Conservation (phyloP, 768 basidiomycete genomes). For the Pleurotus pulmonarius region DNA sequence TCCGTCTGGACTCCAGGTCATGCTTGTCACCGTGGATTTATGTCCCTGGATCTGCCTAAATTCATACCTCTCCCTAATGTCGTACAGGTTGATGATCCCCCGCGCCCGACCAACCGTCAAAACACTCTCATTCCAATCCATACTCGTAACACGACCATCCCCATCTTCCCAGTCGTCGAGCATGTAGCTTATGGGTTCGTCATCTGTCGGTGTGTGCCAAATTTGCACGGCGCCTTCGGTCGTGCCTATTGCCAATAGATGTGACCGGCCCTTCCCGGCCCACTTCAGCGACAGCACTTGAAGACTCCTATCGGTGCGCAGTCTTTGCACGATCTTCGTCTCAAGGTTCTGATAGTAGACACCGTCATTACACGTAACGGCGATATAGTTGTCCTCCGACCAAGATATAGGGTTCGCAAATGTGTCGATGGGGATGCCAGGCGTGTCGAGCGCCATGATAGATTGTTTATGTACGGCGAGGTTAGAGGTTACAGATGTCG, state of each 20-base stretch:
- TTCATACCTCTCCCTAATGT: constrained; percentile 45
- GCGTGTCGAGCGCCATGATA: constrained; percentile 59
- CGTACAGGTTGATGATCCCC: constrained; percentile 63
- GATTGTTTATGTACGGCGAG: constrained; percentile 52
- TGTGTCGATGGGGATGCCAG: constrained; percentile 50
- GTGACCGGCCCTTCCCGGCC: constrained; percentile 37
- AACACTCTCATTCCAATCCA: constrained; percentile 60
- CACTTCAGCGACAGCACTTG: constrained; percentile 34
- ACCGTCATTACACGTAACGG: constrained; percentile 56
- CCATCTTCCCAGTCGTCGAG: constrained; percentile 35
- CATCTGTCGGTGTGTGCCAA: constrained; percentile 43
- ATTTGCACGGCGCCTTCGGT: constrained; percentile 46
- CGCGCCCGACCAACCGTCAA: constrained; percentile 61
- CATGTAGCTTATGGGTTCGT: constrained; percentile 24
- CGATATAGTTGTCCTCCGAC: constrained; percentile 57
- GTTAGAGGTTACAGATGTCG: constrained; percentile 55
- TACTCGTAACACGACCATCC: constrained; percentile 19
- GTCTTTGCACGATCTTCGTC: constrained; percentile 46
- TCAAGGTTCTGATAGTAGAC: constrained; percentile 63
- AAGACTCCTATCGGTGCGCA: constrained; percentile 26
- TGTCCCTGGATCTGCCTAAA: constrained; percentile 38
- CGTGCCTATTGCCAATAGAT: constrained; percentile 49
- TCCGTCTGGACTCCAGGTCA: constrained; percentile 75
- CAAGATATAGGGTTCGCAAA: constrained; percentile 60
- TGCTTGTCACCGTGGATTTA: constrained; percentile 68